phyloP scores from a whole-genome alignment of 2,329 filamentous ascomycete species.

The Westerdykella ornata region DNA sequence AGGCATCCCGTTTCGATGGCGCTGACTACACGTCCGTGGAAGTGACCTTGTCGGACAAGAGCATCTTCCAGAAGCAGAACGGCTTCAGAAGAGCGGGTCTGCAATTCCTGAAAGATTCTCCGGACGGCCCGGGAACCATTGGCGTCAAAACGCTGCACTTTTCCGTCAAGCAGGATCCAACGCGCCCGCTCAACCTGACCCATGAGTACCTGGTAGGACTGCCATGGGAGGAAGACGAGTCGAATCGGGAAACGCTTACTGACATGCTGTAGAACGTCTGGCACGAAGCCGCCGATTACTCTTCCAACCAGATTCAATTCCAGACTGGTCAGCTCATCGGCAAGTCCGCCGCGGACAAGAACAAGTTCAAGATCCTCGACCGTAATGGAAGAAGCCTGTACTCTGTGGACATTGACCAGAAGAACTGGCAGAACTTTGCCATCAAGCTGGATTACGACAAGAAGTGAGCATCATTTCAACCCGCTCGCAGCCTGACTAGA shows the following conservation, averaged over 20 bases:
- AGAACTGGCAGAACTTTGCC: slow-evolving; percentile 57
- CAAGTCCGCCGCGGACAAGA: slow-evolving; percentile 44
- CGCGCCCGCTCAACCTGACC: slow-evolving; percentile 50
- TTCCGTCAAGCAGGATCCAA: slow-evolving; percentile 49
- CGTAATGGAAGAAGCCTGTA: slow-evolving; percentile 41
- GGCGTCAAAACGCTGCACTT: slow-evolving; percentile 59
- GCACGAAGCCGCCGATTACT: slow-evolving; percentile 39
- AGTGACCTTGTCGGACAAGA: slow-evolving; percentile 52
- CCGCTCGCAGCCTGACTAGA: neutral
- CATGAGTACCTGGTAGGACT: slow-evolving; percentile 55
- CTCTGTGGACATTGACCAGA: slow-evolving; percentile 45
- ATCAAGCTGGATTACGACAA: slow-evolving; percentile 52
- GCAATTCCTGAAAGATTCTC: slow-evolving; percentile 46
- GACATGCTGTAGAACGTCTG: slow-evolving; percentile 24
- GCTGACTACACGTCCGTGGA: slow-evolving; percentile 43
- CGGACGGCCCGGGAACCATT: slow-evolving; percentile 47
- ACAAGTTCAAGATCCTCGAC: slow-evolving; percentile 38
- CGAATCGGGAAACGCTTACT: slow-evolving; percentile 1
- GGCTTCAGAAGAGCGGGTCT: slow-evolving; percentile 58
- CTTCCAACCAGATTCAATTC: slow-evolving; percentile 41
- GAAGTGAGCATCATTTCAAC: slow-evolving; percentile 40
- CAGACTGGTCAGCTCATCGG: slow-evolving; percentile 51
- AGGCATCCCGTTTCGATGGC: slow-evolving; percentile 44
- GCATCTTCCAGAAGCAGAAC: slow-evolving; percentile 54
- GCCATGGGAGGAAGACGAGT: slow-evolving; percentile 14